A percentile compares a stretch with the other conserved stretches of the same genome.
Conservation (phyloP, 352 stramenopile genomes). For the Globisporangium spiculum region DNA sequence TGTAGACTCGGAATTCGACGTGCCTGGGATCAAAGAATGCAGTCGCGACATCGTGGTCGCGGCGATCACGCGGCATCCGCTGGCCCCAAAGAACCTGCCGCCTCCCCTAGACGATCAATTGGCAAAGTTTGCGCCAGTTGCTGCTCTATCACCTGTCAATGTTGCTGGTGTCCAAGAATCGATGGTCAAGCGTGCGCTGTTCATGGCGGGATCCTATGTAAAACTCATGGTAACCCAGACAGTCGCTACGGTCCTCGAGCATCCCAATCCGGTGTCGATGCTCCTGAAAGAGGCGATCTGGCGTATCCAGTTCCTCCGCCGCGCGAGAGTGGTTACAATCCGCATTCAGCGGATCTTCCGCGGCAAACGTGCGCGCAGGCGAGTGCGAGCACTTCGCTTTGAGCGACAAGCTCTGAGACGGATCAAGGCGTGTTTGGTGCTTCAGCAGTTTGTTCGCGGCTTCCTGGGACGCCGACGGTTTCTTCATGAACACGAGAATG, state of each 20-base stretch:
- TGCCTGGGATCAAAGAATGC: slow-evolving; percentile 58
- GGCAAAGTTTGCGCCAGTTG: neutral
- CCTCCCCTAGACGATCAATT: neutral
- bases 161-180: neutral
- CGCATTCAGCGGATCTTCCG: slow-evolving; percentile 68
- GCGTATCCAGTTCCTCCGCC: slow-evolving; percentile 56
- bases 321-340: slow-evolving; percentile 46
- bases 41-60: slow-evolving; percentile 27
- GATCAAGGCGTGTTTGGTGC: slow-evolving; percentile 30
- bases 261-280: slow-evolving; percentile 39
- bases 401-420: slow-evolving; percentile 36
- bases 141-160: neutral
- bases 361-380: slow-evolving; percentile 51
- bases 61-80: slow-evolving; percentile 31
- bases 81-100: slow-evolving; percentile 51
- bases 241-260: slow-evolving; percentile 20
- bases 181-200: neutral
- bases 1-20: slow-evolving; percentile 62
- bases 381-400: slow-evolving; percentile 35
- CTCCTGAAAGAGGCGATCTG: slow-evolving; percentile 55
- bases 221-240: neutral
- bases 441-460: slow-evolving; percentile 57
- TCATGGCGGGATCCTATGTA: neutral
- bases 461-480: slow-evolving; percentile 52
- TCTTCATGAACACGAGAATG: slow-evolving; percentile 25